Conservation (phyloP, 2,329 filamentous ascomycete genomes). For the Dryadomyces sulphureus region DNA sequence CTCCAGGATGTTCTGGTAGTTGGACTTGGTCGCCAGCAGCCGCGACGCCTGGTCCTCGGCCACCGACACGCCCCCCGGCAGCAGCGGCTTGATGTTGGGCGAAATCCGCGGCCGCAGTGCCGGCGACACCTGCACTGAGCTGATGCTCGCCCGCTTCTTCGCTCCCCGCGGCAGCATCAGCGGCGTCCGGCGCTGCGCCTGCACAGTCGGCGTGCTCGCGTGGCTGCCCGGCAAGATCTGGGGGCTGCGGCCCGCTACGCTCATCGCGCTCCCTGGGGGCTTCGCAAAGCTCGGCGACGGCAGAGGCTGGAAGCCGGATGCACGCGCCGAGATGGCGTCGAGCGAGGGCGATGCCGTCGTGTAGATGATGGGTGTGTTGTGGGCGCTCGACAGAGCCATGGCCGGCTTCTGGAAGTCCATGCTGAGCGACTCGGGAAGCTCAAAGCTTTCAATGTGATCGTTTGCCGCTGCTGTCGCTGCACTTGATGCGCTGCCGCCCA, state of each 20-base stretch:
- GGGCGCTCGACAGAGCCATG: conserved; percentile 30
- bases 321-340: conserved; percentile 31
- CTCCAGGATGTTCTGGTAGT: conserved; percentile 94
- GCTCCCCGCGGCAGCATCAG: conserved; percentile 36
- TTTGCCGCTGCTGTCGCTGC: conserved; percentile 16
- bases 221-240: conserved; percentile 41
- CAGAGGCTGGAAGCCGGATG: conserved; percentile 31
- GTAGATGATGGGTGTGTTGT: conserved; percentile 15
- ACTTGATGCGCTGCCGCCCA: not conserved
- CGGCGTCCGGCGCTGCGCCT: conserved; percentile 32
- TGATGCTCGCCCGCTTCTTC: conserved; percentile 58
- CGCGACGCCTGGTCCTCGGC: conserved; percentile 50
- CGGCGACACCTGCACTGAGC: conserved; percentile 67
- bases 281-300: conserved; percentile 30
- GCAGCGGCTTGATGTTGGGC: conserved; percentile 80
- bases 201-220: conserved; percentile 16
- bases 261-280: conserved; percentile 12
- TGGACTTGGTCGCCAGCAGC: conserved; percentile 83
- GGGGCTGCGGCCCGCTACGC: conserved; percentile 50
- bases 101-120: conserved; percentile 81
- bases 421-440: conserved; percentile 58
- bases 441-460: conserved; percentile 41
- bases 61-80: conserved; percentile 43
- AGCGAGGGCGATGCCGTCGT: conserved; percentile 15
- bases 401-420: conserved; percentile 32